Base-by-base conservation (phyloP, 208 protist species). In the Wallacemonas rigidus region DNA sequence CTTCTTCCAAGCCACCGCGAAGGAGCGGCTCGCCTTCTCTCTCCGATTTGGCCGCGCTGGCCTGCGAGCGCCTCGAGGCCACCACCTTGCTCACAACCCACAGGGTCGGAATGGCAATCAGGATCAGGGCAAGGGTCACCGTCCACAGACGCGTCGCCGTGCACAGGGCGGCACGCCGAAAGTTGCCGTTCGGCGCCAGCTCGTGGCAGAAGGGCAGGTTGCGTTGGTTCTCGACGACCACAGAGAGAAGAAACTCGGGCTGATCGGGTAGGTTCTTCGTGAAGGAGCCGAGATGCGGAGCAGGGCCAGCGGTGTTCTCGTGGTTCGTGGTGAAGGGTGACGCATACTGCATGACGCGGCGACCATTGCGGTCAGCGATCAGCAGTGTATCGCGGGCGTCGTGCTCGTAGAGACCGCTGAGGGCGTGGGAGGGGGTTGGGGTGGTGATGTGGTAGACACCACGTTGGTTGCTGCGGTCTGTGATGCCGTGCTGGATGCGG, bases 201-300 rank as follows among this genome's bases (percentile, higher is more conserved):
- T 97, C 92, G 68, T 97, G 94, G 76, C 92, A 95, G 70, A 91
- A 95, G 11, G 90, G 88, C 36, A 97, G 89, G 54, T 90, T 89
- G 40, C 71, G 57, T 65, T 97, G 92, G 57, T 90, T 77, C 77
- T 95, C 90, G 39, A 97, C 76, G 61, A 86, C 63, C 47, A 83
- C 81, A 35, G 79, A 83, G 67, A 93, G 71, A 56, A 97, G 75
- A 70, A 95, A 95, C 82, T 95, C 88, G 57, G 92, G 89, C 76
- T 95, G 88, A 63, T 97, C 92, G 3, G 90, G 90, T 57, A 97
- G 75, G 15, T 86, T 75, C 47, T 82, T 84, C 65, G 79, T 67
- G 55, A 96, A 94, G 61, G 79, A 81, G 12, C 89, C 88, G 40
- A 95, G 80, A 73, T 82, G 91, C 1, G 86, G 75, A 2, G 88